Evolutionary conservation across 768 basidiomycete species (phyloP), one percentile per base, ranked within the genome.

Genomic region (Pholiota molesta): DNA sequence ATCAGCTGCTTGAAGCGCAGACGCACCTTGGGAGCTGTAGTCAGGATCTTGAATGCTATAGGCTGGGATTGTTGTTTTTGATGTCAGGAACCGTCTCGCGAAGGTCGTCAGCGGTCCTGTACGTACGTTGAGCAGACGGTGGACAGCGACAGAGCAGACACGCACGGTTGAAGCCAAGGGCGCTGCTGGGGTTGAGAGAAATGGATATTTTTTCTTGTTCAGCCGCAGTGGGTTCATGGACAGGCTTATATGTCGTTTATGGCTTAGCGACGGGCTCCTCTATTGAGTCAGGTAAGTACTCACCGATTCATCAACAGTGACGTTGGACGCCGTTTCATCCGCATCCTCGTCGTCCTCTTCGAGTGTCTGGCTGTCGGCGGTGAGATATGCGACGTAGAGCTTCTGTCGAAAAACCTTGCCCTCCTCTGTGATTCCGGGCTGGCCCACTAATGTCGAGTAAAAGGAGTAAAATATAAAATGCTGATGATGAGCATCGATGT

Each of bases 1-100:
- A 91, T 31, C 6, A 31, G 31, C 31, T 31, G 31, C 31, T 31
- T n/a, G 13, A 37, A 37, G 35, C 35, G 5, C 10, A 28, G n/a
- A 52, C 72, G 67, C 59, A 94, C 95, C 87, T 97, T 99, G 2
- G 97, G 97, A 13, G 97, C 95, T 1, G 97, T 99, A 14, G 97
- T 99, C 82, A 99, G 99, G 79, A 99, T 96, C 77, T 99, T 99
- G 91, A 98, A 99, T 21, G 95, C 95, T 67, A 99, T 86, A 17
- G 97, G 94, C 63, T 88, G 85, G 47, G 83, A 82, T 98, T 94
- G 74, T 89, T 83, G 79, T 99, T 99, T 61, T 89, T 82, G 71
- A 99, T 90, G 47, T 80, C 52, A 99, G 80, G 14, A 88, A 84
- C 66, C 91, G 91, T 78, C 94, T 97, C 71, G 95, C 94, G 69